Conservation (phyloP, 768 basidiomycete genomes). For the Strobilomyces dryophilus region DNA sequence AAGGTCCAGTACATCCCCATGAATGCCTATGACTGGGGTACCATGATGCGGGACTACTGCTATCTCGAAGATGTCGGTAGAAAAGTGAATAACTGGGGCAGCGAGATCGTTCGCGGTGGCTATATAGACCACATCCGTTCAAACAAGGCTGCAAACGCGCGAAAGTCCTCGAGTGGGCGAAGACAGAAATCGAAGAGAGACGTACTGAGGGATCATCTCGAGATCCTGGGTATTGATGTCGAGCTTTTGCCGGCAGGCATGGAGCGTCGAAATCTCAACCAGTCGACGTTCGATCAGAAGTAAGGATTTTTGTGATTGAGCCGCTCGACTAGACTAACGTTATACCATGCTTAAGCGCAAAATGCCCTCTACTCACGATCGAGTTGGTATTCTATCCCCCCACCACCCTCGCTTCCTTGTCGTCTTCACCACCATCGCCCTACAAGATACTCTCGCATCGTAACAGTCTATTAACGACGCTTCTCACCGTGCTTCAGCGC, state of each 20-base stretch:
- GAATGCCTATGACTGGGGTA: conserved; percentile 81
- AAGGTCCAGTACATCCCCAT: conserved; percentile 72
- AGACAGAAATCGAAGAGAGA: conserved; percentile 53
- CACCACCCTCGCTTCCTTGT: conserved; percentile 39
- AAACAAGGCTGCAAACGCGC: conserved; percentile 14
- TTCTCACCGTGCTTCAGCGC: conserved; percentile 47
- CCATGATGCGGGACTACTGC: conserved; percentile 85
- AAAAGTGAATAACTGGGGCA: conserved; percentile 69
- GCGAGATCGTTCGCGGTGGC: conserved; percentile 62
- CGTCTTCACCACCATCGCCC: conserved; percentile 34
- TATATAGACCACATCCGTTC: conserved; percentile 32
- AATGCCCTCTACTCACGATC: conserved; percentile 63
- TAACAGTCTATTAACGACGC: conserved; percentile 45
- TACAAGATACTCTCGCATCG: conserved; percentile 62
- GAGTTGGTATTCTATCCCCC: conserved; percentile 68
- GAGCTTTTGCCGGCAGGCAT: conserved; percentile 79
- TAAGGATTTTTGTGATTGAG: conserved; percentile 38
- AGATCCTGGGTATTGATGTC: conserved; percentile 63
- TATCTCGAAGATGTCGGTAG: conserved; percentile 82
- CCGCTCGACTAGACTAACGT: conserved; percentile 9
- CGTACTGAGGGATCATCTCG: conserved; percentile 63
- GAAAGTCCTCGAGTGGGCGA: conserved; percentile 23
- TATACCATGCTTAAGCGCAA: conserved; percentile 50
- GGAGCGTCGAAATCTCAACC: conserved; percentile 72
- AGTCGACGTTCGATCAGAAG: conserved; percentile 82